Base-by-base conservation (phyloP, 148 eudicot genomes). In the Heliamphora exappendiculata region DNA sequence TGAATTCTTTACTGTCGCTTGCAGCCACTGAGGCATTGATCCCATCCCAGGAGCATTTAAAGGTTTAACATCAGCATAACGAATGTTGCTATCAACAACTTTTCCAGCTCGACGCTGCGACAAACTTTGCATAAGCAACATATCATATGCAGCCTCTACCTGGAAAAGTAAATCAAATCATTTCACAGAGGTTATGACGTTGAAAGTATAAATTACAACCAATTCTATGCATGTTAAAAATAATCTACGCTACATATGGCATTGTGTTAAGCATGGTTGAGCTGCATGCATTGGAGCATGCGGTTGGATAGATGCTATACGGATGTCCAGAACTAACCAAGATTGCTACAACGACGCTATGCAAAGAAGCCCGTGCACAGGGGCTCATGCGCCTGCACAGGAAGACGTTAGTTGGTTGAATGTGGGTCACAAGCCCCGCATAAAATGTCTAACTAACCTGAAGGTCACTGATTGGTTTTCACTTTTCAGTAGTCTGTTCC, bases 101-200 rank as follows among this genome's bases (percentile, higher is more conserved):
- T 95, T 95, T 70, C 99, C 99, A 7, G 99, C 89, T 87, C 91
- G 90, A 33, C 97, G 82, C 75, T 93, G 94, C 50, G 93, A 87
- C 82, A 95, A 85, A 83, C 97, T 93, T 81, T 95, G 91, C 99
- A 95, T 89, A 64, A 95, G 94, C 84, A 95, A 79, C 94, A 92
- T 91, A 81, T 95, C 99, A 87, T 95, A 95, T 76, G 99, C 99
- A 87, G 93, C 96, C 82, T 95, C 99, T 24, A 89, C 96, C 99
- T 95, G 88, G 65, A 71, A 72, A 37, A 37, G 41, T 29, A 58
- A 55, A 73, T 54, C 45, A 22, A 13, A 36, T 66, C 49, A 67
- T 70, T 78, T 72, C 62, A 72, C 44, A 74, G 47, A 19, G 74
- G 29, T n/a, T 67, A 12, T 42, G 74, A 28, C 17, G 53, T 47